These are phyloP conservation scores for Eucalyptus cloeziana DNA, from an alignment of 345 rosid species.

Conservation along the genomic window DNA sequence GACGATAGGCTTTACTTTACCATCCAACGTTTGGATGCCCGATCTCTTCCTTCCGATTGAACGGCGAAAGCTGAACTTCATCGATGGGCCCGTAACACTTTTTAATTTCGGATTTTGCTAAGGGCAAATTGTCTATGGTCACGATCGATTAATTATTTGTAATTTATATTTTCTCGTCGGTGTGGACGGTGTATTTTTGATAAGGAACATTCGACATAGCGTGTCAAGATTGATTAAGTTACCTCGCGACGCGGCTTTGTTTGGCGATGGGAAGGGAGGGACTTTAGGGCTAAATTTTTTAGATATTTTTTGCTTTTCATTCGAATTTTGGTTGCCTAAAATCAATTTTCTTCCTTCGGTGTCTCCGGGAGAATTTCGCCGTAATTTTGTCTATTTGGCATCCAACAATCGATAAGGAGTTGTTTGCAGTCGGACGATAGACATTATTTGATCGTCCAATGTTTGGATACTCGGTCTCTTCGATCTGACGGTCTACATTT, in stretches of 20 bases:
- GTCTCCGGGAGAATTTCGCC: fast-evolving
- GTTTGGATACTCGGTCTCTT: fast-evolving
- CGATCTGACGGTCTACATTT: fast-evolving
- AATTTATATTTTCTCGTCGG: fast-evolving
- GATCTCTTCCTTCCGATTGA: too few species aligned
- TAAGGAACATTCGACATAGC: fast-evolving
- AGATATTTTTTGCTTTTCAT: too few species aligned
- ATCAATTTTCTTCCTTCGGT: fast-evolving
- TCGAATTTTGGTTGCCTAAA: too few species aligned
- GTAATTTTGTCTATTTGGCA: too few species aligned
- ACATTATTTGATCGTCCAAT: fast-evolving
- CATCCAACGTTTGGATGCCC: fast-evolving
- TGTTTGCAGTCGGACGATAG: fast-evolving
- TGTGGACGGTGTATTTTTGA: fast-evolving
- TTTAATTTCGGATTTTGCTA: fast-evolving
- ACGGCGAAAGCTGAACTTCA: fast-evolving
- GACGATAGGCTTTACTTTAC: fast-evolving
- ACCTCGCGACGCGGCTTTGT: fast-evolving
- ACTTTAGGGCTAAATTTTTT: too few species aligned
- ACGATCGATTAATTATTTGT: fast-evolving
- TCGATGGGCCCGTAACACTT: fast-evolving
- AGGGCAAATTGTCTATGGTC: too few species aligned
- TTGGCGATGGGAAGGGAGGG: too few species aligned
- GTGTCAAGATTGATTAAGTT: too few species aligned
- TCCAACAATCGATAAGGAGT: fast-evolving